Percentiles rank a stretch among this genome's conserved stretches.
These are phyloP conservation scores for Forsythia viridissima DNA, from an alignment of 257 asterid genomes.

Conservation along the genomic window DNA sequence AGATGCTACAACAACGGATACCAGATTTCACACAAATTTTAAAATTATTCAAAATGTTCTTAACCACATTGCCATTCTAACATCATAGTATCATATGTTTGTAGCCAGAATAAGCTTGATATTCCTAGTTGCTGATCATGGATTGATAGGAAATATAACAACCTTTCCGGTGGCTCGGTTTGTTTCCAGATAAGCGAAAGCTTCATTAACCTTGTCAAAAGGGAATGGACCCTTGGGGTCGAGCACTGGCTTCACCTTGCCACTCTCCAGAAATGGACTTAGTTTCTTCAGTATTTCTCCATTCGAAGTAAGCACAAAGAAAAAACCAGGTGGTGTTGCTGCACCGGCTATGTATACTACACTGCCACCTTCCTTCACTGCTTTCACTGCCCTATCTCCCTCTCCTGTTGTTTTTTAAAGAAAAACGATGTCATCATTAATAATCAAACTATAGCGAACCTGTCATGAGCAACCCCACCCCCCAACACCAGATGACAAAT, in stretches of 20 bases:
- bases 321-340: conserved; percentile 73
- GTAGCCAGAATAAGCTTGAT: conserved; percentile 5
- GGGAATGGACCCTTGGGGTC: conserved; percentile 82
- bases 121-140: conserved; percentile 36
- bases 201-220: conserved; percentile 72
- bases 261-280: conserved; percentile 70
- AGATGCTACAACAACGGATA: not conserved
- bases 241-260: conserved; percentile 67
- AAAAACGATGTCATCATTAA: not conserved
- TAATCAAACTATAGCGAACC: not conserved
- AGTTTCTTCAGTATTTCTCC: conserved; percentile 66
- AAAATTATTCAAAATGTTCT: not conserved
- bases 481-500: not conserved
- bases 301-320: conserved; percentile 71
- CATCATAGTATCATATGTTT: conserved; percentile 12
- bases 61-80: not conserved
- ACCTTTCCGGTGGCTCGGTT: conserved; percentile 79
- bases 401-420: conserved; percentile 51
- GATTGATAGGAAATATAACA: conserved; percentile 65
- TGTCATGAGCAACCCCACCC: no score
- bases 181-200: conserved; percentile 81
- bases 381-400: conserved; percentile 82
- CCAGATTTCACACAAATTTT: not conserved
- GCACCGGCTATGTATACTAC: conserved; percentile 71
- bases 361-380: conserved; percentile 77